Base-by-base conservation (phyloP, 345 rosid species). In the Gossypium anomalum region DNA sequence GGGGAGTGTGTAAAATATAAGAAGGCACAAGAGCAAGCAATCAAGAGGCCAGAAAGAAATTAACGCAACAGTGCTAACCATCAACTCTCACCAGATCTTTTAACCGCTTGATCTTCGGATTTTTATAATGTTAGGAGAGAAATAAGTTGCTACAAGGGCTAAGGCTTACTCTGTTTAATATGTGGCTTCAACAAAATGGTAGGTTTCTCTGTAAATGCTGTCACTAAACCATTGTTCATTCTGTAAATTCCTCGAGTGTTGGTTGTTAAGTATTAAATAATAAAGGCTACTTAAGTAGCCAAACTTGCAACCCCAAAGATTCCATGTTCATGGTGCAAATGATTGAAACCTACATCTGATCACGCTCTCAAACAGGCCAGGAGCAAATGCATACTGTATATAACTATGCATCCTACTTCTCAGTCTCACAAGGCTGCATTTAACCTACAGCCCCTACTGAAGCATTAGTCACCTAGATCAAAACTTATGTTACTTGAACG, bases 1-100 rank as follows among this genome's bases (percentile, higher is more conserved):
- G 83, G 75, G 73, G 84, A 81, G 61, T 64, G 79, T 29, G 73
- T 29, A 19, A 86, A 78, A 57, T 75, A 82, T 15, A 78, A 80
- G 17, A 70, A 80, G 81, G 80, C 78, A 65, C 57, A 80, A 83
- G 73, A 78, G 53, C 73, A 76, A 81, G 41, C 61, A 41, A n/a
- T 20, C 63, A 75, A 67, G 76, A 58, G 65, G 65, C 72, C 82
- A 72, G 73, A 79, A 70, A 43, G 85, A 84, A 71, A 80, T 23
- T 14, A 58, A 70, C 59, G 71, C 71, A 59, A 71, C 48, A 74
- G 83, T 53, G 57, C 79, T 22, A 76, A 75, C 27, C 13, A 78
- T 60, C 51, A 75, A 20, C 58, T 19, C 48, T 22, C 22, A 6
- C 59, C 11, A 17, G 43, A 23, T 44, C 55, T 15, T 48, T 44